Conservation (phyloP, 805 yeast species). For the Wickerhamomyces kurtzmanii region DNA sequence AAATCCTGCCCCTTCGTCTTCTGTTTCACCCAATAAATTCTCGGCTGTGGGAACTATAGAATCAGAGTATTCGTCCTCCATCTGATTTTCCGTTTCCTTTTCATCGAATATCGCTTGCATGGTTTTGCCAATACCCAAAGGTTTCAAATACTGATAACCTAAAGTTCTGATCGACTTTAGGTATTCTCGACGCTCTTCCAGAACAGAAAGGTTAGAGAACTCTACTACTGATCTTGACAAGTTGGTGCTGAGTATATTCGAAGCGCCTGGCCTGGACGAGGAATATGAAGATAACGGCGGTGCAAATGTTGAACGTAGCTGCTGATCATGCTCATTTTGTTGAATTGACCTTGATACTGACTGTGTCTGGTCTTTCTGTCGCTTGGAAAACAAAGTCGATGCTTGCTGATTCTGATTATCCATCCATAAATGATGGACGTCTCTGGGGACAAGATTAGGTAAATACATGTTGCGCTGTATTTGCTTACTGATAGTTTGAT, state of each 20-base stretch:
- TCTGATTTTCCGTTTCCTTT: conserved; percentile 13
- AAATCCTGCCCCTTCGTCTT: conserved; percentile 3
- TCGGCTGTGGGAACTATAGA: conserved; percentile 16
- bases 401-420: conserved; percentile 6
- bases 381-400: conserved; percentile 1
- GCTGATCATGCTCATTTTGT: conserved; percentile 1
- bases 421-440: conserved; percentile 35
- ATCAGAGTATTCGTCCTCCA: conserved; percentile 15
- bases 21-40: conserved; percentile 20
- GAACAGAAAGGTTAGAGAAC: no score
- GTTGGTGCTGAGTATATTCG: no score
- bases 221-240: no score
- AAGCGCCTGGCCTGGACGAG: conserved; percentile 30
- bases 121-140: conserved; percentile 52
- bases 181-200: conserved; percentile 10
- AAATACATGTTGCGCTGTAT: no score
- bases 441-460: conserved; percentile 35
- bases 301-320: conserved; percentile 20
- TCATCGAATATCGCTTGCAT: conserved; percentile 28
- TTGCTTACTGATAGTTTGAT: no score
- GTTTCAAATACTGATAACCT: conserved; percentile 41
- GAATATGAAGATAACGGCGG: conserved; percentile 50
- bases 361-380: neutral
- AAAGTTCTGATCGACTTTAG: conserved; percentile 25
- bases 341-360: conserved; percentile 2